Evolutionary conservation across 257 asterid genomes (phyloP).

Genomic region (Haberlea rhodopensis): DNA sequence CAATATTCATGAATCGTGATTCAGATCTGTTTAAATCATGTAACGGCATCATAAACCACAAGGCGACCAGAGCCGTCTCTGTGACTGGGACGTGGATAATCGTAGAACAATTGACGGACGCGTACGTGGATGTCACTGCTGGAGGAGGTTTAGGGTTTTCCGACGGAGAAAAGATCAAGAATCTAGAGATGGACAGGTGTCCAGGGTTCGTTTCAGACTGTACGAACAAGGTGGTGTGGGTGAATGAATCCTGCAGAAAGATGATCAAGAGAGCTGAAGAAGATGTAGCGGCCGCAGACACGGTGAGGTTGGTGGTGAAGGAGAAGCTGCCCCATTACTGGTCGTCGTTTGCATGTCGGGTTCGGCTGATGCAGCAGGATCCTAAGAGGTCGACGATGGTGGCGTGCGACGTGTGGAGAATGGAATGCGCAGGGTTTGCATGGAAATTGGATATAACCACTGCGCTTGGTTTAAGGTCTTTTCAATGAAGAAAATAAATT

Average conservation of each 20-base stretch:
- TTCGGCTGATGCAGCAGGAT: constrained; percentile 31
- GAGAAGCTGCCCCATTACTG: constrained; percentile 32
- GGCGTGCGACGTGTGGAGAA: constrained; percentile 43
- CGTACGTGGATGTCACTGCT: neutral
- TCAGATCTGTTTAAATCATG: neutral
- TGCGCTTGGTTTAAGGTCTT: constrained; percentile 34
- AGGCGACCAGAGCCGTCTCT: neutral
- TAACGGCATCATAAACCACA: neutral
- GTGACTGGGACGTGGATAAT: constrained; percentile 33
- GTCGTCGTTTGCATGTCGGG: constrained; percentile 54
- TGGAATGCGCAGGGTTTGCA: constrained; percentile 44
- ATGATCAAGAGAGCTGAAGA: constrained; percentile 33
- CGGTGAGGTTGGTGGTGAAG: constrained; percentile 41
- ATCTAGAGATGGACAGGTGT: constrained; percentile 44
- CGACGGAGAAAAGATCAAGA: constrained; percentile 35
- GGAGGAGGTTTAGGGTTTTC: constrained; percentile 53
- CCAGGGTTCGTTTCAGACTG: constrained; percentile 46
- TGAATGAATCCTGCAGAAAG: constrained; percentile 37
- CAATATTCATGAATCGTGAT: neutral
- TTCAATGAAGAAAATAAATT: too few relatives aligned
- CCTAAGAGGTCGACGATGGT: constrained; percentile 32
- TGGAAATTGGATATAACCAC: constrained; percentile 53
- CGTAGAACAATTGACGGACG: too few relatives aligned
- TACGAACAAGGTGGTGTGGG: constrained; percentile 40
- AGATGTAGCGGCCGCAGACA: constrained; percentile 25